phyloP scores from a whole-genome alignment of 306 rosid species.

The Cucurbita pepo region DNA sequence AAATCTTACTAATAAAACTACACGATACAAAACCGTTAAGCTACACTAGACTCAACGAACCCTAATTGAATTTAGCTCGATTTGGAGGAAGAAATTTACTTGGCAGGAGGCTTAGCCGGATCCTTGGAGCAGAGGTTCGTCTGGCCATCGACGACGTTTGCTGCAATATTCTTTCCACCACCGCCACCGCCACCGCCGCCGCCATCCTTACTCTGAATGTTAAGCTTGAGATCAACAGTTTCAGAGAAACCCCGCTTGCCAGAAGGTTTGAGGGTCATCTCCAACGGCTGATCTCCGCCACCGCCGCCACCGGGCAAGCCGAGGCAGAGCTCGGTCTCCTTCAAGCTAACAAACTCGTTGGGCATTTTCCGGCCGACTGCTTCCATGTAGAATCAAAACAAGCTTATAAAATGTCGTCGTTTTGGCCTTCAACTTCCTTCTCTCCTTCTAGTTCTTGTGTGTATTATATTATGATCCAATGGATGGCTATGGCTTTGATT shows the following conservation, averaged over 20 bases:
- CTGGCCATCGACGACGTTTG: conserved; percentile 18
- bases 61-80: background rate
- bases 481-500: conserved; percentile 14
- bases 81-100: conserved; percentile 17
- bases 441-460: conserved; percentile 11
- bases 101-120: conserved; percentile 50
- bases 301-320: conserved; percentile 35
- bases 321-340: conserved; percentile 61
- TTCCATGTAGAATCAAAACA: background rate
- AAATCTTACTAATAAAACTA: too few relatives aligned
- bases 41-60: background rate
- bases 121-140: conserved; percentile 28
- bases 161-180: conserved; percentile 13
- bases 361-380: conserved; percentile 21
- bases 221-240: conserved; percentile 57
- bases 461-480: conserved; percentile 6
- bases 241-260: conserved; percentile 60
- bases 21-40: background rate
- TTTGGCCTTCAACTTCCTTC: too few relatives aligned
- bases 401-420: background rate
- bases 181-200: background rate
- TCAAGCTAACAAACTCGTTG: conserved; percentile 12
- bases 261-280: conserved; percentile 20
- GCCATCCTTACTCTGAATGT: conserved; percentile 31
- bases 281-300: conserved; percentile 11